Evolutionary conservation across 805 yeast genomes (phyloP).

Genomic region (Wickerhamiella vanderwaltii): DNA sequence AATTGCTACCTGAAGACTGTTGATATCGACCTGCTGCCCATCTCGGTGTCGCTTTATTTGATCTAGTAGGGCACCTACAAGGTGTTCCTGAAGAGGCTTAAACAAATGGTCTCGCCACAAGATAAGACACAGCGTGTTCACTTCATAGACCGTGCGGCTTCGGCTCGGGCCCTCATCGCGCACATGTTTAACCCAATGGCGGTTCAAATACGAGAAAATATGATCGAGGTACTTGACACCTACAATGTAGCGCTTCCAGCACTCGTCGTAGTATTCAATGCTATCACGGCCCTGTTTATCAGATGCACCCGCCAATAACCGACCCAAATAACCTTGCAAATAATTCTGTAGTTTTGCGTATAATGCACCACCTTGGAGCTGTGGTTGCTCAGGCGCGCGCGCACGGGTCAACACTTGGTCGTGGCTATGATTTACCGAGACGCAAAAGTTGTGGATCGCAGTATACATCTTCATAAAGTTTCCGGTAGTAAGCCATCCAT

Average conservation of each 20-base stretch:
- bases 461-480: conserved; percentile 87
- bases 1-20: conserved; percentile 58
- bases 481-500: conserved; percentile 27
- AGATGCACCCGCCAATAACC: conserved; percentile 20
- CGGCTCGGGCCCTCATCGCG: conserved; percentile 61
- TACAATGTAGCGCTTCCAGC: conserved; percentile 79
- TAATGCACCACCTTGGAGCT: conserved; percentile 80
- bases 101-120: conserved; percentile 84
- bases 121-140: conserved; percentile 72
- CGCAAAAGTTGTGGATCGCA: conserved; percentile 86
- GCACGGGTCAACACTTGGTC: conserved; percentile 12
- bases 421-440: conserved; percentile 25
- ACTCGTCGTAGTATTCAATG: conserved; percentile 68
- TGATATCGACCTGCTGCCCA: conserved; percentile 58
- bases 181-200: conserved; percentile 96
- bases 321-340: conserved; percentile 39
- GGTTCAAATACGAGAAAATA: conserved; percentile 87
- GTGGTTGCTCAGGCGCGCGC: conserved; percentile 20
- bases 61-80: conserved; percentile 61
- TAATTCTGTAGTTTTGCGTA: conserved; percentile 60
- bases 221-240: conserved; percentile 89
- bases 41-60: conserved; percentile 69
- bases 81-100: conserved; percentile 42
- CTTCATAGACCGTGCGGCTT: conserved; percentile 77
- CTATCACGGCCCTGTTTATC: conserved; percentile 28